phyloP scores from a whole-genome alignment of 2,329 filamentous ascomycete species.

The Arthrobotrys entomopaga region DNA sequence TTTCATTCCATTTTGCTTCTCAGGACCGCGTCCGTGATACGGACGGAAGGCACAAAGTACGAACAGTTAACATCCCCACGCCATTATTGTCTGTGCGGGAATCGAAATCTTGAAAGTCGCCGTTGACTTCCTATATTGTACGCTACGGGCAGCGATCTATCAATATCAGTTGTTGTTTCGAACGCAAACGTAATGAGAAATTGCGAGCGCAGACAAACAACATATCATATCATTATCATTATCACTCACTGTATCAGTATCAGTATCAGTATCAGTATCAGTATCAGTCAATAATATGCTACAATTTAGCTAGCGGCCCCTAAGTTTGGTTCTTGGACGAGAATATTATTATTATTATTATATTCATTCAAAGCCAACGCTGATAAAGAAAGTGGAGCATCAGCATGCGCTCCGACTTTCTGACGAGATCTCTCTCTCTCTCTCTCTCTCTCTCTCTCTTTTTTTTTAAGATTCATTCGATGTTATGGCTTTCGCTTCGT shows the following conservation, averaged over 20 bases:
- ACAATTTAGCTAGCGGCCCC: too few relatives aligned
- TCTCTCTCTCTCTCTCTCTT: too few relatives aligned
- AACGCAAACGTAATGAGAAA: constrained; percentile 46
- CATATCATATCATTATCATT: background rate
- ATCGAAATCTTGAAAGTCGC: constrained; percentile 18
- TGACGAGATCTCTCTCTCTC: too few relatives aligned
- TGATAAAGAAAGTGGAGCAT: constrained; percentile 16
- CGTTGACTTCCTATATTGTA: constrained; percentile 41
- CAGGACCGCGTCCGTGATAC: constrained; percentile 30
- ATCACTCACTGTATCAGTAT: too few relatives aligned
- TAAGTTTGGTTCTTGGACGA: too few relatives aligned
- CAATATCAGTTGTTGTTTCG: constrained; percentile 20
- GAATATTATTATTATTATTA: too few relatives aligned
- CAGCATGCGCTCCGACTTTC: background rate
- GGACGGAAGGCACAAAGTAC: too few relatives aligned
- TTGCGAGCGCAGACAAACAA: constrained; percentile 6
- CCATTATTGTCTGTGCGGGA: constrained; percentile 5
- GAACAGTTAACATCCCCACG: background rate
- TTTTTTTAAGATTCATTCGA: background rate
- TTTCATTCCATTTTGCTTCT: constrained; percentile 8
- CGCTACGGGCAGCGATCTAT: constrained; percentile 47
- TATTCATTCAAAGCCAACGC: too few relatives aligned
- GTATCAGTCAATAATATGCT: too few relatives aligned
- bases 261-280: background rate
- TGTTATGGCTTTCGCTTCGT: background rate